Conservation (phyloP, 352 stramenopile species). For the Phytophthora pini region DNA sequence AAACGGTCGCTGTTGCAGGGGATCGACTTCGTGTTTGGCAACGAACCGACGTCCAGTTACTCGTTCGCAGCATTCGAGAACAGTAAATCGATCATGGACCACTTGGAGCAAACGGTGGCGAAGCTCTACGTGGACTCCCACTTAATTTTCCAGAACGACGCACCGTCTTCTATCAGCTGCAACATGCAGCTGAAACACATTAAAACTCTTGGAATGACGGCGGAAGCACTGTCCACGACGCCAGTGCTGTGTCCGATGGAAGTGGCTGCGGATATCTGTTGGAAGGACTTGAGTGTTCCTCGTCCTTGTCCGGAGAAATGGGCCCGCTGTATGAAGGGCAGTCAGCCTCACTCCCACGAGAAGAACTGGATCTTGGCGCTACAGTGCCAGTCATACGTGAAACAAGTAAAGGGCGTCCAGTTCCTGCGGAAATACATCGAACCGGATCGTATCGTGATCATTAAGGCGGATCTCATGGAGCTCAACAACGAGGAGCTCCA, state of each 20-base stretch:
- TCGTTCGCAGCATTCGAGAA: conserved; percentile 27
- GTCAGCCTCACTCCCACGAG: conserved; percentile 24
- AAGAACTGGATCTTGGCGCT: conserved; percentile 38
- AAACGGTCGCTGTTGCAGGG: conserved; percentile 25
- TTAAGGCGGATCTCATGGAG: conserved; percentile 27
- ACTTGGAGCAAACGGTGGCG: conserved; percentile 16
- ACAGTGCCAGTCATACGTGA: conserved; percentile 17
- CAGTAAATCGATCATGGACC: conserved; percentile 21
- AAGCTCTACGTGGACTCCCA: conserved; percentile 19
- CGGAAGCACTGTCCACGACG: conserved; percentile 26
- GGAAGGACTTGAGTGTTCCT: conserved; percentile 30
- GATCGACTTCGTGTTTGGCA: conserved; percentile 30
- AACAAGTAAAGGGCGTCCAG: conserved; percentile 33
- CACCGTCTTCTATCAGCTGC: conserved; percentile 2
- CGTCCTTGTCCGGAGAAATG: conserved; percentile 35
- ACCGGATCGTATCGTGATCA: conserved; percentile 33
- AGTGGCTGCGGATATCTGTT: conserved; percentile 16
- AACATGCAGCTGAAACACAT: conserved; percentile 25
- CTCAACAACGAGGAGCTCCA: conserved; percentile 29
- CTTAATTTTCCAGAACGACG: conserved; percentile 11
- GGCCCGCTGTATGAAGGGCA: conserved; percentile 16
- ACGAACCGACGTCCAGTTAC: conserved; percentile 22
- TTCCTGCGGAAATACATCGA: conserved; percentile 36
- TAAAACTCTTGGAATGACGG: conserved; percentile 6
- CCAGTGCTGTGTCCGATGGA: conserved; percentile 29